These are phyloP conservation scores for Phycomyces nitens DNA, from an alignment of 192 early-diverging fungal species.

Conservation along the genomic window DNA sequence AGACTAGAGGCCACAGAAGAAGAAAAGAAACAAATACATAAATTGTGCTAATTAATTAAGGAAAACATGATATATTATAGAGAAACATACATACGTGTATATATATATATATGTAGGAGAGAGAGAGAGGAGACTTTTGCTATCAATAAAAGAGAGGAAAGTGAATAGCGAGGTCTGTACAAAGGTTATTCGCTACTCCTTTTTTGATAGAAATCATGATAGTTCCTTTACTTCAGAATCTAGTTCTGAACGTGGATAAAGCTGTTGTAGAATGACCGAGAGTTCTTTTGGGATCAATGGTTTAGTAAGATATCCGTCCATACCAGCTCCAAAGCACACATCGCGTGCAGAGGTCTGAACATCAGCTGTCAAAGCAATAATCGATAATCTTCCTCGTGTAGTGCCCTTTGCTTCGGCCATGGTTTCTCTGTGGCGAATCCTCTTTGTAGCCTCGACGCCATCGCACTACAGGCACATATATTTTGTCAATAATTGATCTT, in stretches of 20 bases:
- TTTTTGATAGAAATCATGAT: too few species aligned
- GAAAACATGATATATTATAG: too few species aligned
- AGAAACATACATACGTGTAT: too few species aligned
- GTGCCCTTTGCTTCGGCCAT: slow-evolving; percentile 12
- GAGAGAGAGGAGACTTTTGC: too few species aligned
- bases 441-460: slow-evolving; percentile 49
- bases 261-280: slow-evolving; percentile 38
- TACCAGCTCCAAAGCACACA: slow-evolving; percentile 43
- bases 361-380: slow-evolving; percentile 49
- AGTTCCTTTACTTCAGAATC: too few species aligned
- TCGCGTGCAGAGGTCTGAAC: slow-evolving; percentile 43
- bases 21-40: too few species aligned
- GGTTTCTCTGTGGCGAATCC: slow-evolving; percentile 38
- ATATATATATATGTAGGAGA: too few species aligned
- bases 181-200: too few species aligned
- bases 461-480: slow-evolving; percentile 31
- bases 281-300: slow-evolving; percentile 48
- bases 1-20: too few species aligned
- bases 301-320: slow-evolving; percentile 52
- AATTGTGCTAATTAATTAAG: too few species aligned
- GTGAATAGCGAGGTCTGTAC: too few species aligned
- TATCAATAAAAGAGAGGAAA: too few species aligned
- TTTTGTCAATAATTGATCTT: not conserved
- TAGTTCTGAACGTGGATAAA: slow-evolving; percentile 9
- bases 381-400: slow-evolving; percentile 33